Percentiles rank a stretch among this genome's conserved stretches.
phyloP scores from a whole-genome alignment of 163 green algal genomes.

The Chloroidium sp. region DNA sequence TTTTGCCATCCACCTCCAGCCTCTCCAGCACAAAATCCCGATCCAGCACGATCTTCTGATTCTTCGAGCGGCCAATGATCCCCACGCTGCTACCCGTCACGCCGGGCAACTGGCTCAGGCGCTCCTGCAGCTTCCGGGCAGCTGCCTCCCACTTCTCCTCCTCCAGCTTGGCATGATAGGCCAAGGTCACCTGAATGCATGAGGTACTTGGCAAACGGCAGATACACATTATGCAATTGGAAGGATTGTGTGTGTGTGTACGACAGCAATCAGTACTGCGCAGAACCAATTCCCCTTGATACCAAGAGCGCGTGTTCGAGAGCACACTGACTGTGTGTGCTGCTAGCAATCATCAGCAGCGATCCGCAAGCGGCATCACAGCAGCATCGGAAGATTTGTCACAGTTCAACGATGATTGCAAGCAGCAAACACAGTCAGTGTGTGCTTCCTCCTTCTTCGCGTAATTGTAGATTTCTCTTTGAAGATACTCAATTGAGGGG shows the following conservation, averaged over 20 bases:
- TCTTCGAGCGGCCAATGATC: background rate
- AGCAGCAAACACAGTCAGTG: too few relatives aligned
- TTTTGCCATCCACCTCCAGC: constrained; percentile 24
- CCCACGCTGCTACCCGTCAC: background rate
- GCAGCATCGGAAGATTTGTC: too few relatives aligned
- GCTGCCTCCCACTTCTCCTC: constrained; percentile 51
- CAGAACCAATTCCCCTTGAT: background rate
- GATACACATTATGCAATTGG: constrained; percentile 2
- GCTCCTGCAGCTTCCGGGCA: constrained; percentile 18
- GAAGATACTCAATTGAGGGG: too few relatives aligned
- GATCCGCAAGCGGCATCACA: too few relatives aligned
- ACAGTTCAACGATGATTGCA: too few relatives aligned
- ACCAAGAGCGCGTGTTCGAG: background rate
- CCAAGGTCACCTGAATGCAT: constrained; percentile 67
- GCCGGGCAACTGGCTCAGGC: constrained; percentile 21
- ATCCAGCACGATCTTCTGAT: constrained; percentile 64
- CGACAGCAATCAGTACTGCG: background rate
- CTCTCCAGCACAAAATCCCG: constrained; percentile 54
- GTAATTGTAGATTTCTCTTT: too few relatives aligned
- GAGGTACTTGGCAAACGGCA: background rate
- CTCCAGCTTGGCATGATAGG: constrained; percentile 84
- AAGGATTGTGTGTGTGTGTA: background rate
- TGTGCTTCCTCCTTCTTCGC: too few relatives aligned
- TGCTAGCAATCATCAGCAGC: background rate
- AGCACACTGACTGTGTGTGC: background rate